phyloP scores from a whole-genome alignment of 2,329 filamentous ascomycete genomes.

The Cercospora beticola region DNA sequence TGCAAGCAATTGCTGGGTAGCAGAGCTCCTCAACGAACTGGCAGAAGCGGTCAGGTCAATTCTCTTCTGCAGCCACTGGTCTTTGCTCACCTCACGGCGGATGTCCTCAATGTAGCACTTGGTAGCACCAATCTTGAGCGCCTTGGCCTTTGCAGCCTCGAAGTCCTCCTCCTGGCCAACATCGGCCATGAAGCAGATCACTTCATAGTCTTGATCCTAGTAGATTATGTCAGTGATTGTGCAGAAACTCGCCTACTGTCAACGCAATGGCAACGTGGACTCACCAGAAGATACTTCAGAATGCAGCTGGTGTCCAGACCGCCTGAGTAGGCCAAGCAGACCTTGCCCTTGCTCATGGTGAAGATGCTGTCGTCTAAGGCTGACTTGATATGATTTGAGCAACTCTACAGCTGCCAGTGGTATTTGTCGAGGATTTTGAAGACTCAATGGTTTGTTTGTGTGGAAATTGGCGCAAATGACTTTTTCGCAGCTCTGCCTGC shows the following conservation, averaged over 20 bases:
- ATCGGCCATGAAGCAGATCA: slow-evolving; percentile 69
- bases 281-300: slow-evolving; percentile 45
- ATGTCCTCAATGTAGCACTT: slow-evolving; percentile 65
- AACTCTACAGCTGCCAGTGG: background rate
- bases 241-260: background rate
- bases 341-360: slow-evolving; percentile 38
- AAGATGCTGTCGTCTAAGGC: background rate
- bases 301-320: slow-evolving; percentile 62
- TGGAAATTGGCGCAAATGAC: background rate
- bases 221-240: background rate
- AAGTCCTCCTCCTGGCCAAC: slow-evolving; percentile 66
- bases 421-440: background rate
- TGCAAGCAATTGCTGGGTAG: slow-evolving; percentile 76
- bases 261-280: slow-evolving; percentile 32
- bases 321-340: slow-evolving; percentile 54
- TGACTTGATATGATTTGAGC: background rate
- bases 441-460: background rate
- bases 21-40: slow-evolving; percentile 75
- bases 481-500: slow-evolving; percentile 7
- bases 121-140: slow-evolving; percentile 65
- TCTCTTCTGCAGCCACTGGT: background rate
- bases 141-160: slow-evolving; percentile 70
- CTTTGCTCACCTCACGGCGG: slow-evolving; percentile 46
- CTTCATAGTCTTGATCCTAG: slow-evolving; percentile 58
- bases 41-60: background rate